Evolutionary conservation across 164 flowering plant species (phyloP), one percentile per base, ranked within the genome.

Genomic region (Sedum album): DNA sequence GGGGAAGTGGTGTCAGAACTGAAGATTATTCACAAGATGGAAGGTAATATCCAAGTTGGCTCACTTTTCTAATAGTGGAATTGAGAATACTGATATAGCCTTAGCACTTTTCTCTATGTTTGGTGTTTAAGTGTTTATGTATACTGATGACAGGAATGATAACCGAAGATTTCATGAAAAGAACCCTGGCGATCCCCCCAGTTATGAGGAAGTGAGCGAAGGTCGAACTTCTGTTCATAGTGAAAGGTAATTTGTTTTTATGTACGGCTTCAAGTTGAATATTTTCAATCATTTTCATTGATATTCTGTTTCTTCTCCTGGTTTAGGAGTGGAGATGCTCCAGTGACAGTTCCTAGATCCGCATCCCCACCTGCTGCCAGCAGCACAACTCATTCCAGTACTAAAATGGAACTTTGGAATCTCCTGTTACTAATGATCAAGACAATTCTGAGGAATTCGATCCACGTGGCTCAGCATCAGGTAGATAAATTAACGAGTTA

Each of bases 371-470:
- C 82, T 76, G 81, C 67, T 48, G 75, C 64, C 69, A 55, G 71
- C 28, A 70, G 66, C 73, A 81, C 83, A 65, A 71, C 39, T 75
- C 82, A 79, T 60, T 60, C 68, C 23, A 66, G 81, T 31, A 26
- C 69, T 76, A 73, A 67, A 41, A 63, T 69, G 77, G 46, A 20
- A 66, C 73, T 72, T 35, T 73, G 68, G 70, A 83, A 73, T 67
- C 86, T 57, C 75, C 84, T 68, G 72, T 55, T 15, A 72, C 75
- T 62, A 78, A 83, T 68, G 82, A 81, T 73, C 71, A 70, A 71
- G 80, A 74, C 65, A 70, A 77, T 67, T 81, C 76, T 83, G 96
- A 90, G 80, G 99, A 90, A 72, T 95, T 95, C 82, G 97, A 92
- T 75, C 97, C 97, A 5, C 96, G 96, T 33, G 81, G 83, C 76